A percentile compares a stretch with the other conserved stretches of the same genome.
phyloP scores from a whole-genome alignment of 768 basidiomycete species.

The Lentinus tigrinus region DNA sequence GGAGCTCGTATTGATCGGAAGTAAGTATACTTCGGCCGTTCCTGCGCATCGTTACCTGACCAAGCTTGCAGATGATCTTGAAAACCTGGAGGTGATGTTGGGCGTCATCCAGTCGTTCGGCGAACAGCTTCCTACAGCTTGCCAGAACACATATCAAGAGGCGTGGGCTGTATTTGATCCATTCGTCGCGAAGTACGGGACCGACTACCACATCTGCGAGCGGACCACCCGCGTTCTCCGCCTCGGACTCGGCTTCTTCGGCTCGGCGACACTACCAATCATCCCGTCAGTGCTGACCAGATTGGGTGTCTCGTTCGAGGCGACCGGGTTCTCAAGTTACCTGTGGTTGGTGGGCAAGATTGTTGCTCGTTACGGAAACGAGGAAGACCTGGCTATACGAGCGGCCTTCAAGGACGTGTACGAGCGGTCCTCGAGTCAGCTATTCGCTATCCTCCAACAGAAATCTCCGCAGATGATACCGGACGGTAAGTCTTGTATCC shows the following conservation, averaged over 20 bases:
- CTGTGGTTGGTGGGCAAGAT: constrained; percentile 93
- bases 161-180: constrained; percentile 82
- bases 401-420: constrained; percentile 61
- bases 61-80: constrained; percentile 66
- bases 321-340: constrained; percentile 80
- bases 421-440: constrained; percentile 72
- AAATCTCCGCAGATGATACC: constrained; percentile 76
- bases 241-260: constrained; percentile 82
- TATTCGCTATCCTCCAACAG: constrained; percentile 64
- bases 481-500: constrained; percentile 62
- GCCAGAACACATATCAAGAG: constrained; percentile 74
- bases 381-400: constrained; percentile 55
- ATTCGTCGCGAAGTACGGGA: constrained; percentile 77
- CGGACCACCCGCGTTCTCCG: constrained; percentile 82
- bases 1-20: constrained; percentile 63
- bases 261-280: constrained; percentile 59
- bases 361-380: constrained; percentile 72
- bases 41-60: background rate
- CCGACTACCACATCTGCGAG: constrained; percentile 75
- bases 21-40: constrained; percentile 45
- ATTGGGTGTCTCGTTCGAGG: constrained; percentile 78
- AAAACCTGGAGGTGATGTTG: constrained; percentile 93
- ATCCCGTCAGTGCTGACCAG: constrained; percentile 69
- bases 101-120: constrained; percentile 79
- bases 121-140: constrained; percentile 76